These are phyloP conservation scores for Rhizopogon roseolus DNA, from an alignment of 768 basidiomycete species.

Conservation along the genomic window DNA sequence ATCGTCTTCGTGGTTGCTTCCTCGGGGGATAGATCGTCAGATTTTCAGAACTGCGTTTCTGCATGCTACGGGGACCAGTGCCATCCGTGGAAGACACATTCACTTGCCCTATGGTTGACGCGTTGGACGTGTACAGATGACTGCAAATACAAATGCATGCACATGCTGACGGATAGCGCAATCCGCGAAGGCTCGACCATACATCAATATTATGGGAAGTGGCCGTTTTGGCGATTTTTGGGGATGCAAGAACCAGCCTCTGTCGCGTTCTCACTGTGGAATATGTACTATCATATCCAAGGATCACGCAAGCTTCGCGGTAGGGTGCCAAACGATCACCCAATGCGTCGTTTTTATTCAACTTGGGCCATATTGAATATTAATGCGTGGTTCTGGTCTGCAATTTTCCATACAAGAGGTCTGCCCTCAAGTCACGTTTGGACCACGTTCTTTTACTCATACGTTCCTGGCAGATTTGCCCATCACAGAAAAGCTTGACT, in stretches of 20 bases:
- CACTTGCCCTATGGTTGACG: slow-evolving; percentile 59
- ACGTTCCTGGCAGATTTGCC: slow-evolving; percentile 55
- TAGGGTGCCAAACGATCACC: slow-evolving; percentile 50
- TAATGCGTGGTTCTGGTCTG: slow-evolving; percentile 92
- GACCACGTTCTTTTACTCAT: slow-evolving; percentile 2
- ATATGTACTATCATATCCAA: slow-evolving; percentile 68
- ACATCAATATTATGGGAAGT: slow-evolving; percentile 92
- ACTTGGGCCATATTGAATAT: slow-evolving; percentile 66
- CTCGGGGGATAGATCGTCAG: slow-evolving; percentile 28
- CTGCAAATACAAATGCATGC: slow-evolving; percentile 90
- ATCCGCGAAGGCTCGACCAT: slow-evolving; percentile 36
- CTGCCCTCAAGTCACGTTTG: slow-evolving; percentile 14
- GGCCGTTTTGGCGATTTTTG: slow-evolving; percentile 88
- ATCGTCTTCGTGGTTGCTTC: slow-evolving; percentile 14
- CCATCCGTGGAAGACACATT: slow-evolving; percentile 31
- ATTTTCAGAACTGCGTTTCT: slow-evolving; percentile 34
- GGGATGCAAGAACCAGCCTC: slow-evolving; percentile 95
- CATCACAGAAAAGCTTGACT: slow-evolving; percentile 86
- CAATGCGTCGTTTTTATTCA: slow-evolving; percentile 66
- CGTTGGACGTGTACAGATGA: slow-evolving; percentile 87
- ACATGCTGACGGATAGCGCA: slow-evolving; percentile 60
- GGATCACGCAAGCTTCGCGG: slow-evolving; percentile 49
- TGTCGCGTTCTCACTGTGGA: slow-evolving; percentile 84
- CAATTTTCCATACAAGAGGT: slow-evolving; percentile 93
- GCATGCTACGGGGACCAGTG: slow-evolving; percentile 27